A percentile compares a stretch with the other conserved stretches of the same genome.
Conservation (phyloP, 2,329 filamentous ascomycete genomes). For the Penicillium digitatum region DNA sequence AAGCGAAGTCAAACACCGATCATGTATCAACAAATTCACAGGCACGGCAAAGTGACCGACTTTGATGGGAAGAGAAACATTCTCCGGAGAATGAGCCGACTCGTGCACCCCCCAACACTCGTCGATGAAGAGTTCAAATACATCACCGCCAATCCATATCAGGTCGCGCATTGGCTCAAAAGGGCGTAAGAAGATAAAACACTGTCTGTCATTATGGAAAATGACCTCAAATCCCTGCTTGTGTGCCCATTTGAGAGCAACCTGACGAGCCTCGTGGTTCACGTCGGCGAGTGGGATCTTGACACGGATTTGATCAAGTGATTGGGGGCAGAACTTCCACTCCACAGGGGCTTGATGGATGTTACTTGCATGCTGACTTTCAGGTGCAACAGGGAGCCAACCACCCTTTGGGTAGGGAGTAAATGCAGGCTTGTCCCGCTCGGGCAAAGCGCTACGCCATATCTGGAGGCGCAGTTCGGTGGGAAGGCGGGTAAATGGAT, state of each 20-base stretch:
- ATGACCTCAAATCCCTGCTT: background rate
- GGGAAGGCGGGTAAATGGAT: background rate
- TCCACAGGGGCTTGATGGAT: background rate
- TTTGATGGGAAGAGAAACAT: background rate
- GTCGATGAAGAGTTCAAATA: background rate
- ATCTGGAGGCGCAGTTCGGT: background rate
- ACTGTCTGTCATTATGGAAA: background rate
- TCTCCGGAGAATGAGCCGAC: rapidly evolving
- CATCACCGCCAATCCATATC: background rate
- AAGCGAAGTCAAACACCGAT: rapidly evolving
- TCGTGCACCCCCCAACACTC: background rate
- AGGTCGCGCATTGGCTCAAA: background rate
- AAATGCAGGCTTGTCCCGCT: background rate
- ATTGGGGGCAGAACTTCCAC: background rate
- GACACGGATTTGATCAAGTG: background rate
- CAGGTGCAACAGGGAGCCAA: background rate
- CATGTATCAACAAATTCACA: background rate
- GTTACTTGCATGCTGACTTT: rapidly evolving
- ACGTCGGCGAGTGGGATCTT: background rate
- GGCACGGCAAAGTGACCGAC: background rate
- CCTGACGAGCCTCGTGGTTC: background rate
- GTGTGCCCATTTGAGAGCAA: background rate
- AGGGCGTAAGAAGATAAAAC: background rate
- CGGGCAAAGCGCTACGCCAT: background rate
- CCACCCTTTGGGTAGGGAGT: background rate